phyloP scores from a whole-genome alignment of 2,329 filamentous ascomycete genomes.

The Microcyclospora pomicola region DNA sequence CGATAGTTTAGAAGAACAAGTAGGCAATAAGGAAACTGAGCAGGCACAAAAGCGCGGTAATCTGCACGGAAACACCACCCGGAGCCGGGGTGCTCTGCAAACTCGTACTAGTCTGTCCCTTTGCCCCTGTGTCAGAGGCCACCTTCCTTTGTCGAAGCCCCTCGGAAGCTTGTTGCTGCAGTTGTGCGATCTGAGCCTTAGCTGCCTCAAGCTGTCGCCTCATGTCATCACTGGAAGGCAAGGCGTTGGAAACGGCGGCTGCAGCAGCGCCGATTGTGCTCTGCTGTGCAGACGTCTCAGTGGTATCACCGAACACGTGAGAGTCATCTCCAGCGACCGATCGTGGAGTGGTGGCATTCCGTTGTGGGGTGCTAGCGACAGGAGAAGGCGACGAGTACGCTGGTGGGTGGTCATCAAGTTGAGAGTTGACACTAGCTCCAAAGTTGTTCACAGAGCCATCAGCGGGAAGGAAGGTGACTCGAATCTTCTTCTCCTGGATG shows the following conservation, averaged over 20 bases:
- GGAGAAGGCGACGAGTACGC: constrained; percentile 44
- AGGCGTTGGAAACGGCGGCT: constrained; percentile 10
- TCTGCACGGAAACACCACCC: constrained; percentile 73
- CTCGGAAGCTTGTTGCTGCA: constrained; percentile 51
- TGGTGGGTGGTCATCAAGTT: constrained; percentile 31
- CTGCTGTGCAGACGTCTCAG: constrained; percentile 1
- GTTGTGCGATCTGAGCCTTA: constrained; percentile 54
- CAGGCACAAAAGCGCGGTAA: constrained; percentile 71
- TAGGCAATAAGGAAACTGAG: constrained; percentile 89
- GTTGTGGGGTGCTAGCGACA: constrained; percentile 32
- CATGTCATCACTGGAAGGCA: constrained; percentile 46
- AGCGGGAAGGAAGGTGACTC: constrained; percentile 68
- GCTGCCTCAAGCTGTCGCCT: constrained; percentile 62
- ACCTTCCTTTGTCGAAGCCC: constrained; percentile 67
- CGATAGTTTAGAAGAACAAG: constrained; percentile 61
- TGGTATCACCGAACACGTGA: constrained; percentile 12
- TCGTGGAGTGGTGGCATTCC: constrained; percentile 4
- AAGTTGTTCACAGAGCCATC: constrained; percentile 28
- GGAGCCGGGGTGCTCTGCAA: constrained; percentile 14
- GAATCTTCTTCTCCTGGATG: constrained; percentile 90
- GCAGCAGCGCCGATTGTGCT: constrained; percentile 18
- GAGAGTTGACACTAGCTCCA: constrained; percentile 11
- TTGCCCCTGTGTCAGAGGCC: constrained; percentile 3
- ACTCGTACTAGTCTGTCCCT: constrained; percentile 6
- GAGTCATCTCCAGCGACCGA: constrained; percentile 17